Evolutionary conservation across 306 rosid species (phyloP).

Genomic region (peach (Prunus persica)): DNA sequence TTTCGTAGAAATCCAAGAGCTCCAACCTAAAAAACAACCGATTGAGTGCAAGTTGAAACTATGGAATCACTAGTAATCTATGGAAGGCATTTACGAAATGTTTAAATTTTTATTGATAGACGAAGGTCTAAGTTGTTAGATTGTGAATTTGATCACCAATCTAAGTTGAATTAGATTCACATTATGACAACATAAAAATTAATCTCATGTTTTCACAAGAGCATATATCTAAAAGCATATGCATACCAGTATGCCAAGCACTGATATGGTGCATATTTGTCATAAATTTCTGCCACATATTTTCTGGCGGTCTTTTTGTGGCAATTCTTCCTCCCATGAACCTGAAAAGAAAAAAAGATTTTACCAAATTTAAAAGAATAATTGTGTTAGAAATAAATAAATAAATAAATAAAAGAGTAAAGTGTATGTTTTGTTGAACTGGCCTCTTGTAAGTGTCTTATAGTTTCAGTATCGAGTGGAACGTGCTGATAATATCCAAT

Average conservation of each 20-base stretch:
- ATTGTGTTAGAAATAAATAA: too few relatives aligned
- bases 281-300: constrained; percentile 18
- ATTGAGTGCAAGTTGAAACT: neutral
- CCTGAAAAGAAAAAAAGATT: neutral
- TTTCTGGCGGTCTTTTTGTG: neutral
- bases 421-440: neutral
- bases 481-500: constrained; percentile 25
- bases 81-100: too few relatives aligned
- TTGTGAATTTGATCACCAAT: too few relatives aligned
- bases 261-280: constrained; percentile 33
- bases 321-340: constrained; percentile 19
- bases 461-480: constrained; percentile 33
- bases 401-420: neutral
- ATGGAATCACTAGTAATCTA: neutral
- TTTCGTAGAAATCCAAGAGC: constrained; percentile 23
- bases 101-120: too few relatives aligned
- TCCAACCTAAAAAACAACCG: constrained; percentile 20
- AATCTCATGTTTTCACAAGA: neutral
- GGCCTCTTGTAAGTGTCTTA: constrained; percentile 30
- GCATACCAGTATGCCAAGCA: constrained; percentile 35
- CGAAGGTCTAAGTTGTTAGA: too few relatives aligned
- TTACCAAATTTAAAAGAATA: too few relatives aligned
- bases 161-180: neutral
- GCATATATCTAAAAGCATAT: neutral
- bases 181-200: neutral